Percentiles rank a stretch among this genome's conserved stretches.
Conservation (phyloP, 805 yeast species). For the Pichia scutulata region DNA sequence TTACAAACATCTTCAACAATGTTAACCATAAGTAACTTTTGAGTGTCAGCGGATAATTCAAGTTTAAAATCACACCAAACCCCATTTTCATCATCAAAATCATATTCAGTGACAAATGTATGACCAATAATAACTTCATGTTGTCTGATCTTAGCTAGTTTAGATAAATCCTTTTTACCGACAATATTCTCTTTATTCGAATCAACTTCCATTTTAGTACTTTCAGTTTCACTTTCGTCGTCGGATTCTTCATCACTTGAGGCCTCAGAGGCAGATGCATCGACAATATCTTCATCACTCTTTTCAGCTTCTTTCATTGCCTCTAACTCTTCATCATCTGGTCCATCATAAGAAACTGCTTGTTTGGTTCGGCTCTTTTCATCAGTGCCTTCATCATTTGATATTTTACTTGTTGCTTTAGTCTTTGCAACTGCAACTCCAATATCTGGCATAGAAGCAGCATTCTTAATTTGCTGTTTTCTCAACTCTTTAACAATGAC, state of each 20-base stretch:
- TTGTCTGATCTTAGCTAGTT: constrained; percentile 77
- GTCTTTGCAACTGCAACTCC: constrained; percentile 65
- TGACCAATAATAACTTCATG: constrained; percentile 69
- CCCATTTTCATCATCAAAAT: constrained; percentile 84
- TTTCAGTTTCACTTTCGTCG: constrained; percentile 31
- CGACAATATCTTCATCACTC: constrained; percentile 59
- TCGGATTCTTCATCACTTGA: constrained; percentile 36
- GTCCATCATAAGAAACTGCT: constrained; percentile 87
- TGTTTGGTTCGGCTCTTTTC: constrained; percentile 62
- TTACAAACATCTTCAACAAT: constrained; percentile 89
- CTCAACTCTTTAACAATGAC: constrained; percentile 74
- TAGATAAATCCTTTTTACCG: constrained; percentile 34
- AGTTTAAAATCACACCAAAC: constrained; percentile 89
- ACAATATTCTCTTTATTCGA: constrained; percentile 9
- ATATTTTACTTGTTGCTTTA: constrained; percentile 33
- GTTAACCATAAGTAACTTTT: constrained; percentile 94
- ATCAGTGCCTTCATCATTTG: constrained; percentile 31
- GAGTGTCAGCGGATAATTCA: constrained; percentile 76
- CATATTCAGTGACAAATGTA: constrained; percentile 66
- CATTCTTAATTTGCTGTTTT: constrained; percentile 54
- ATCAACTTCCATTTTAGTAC: constrained; percentile 16
- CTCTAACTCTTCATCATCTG: constrained; percentile 92
- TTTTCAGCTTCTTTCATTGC: constrained; percentile 79
- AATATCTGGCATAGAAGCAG: constrained; percentile 47
- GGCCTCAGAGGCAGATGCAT: constrained; percentile 30